Percentiles rank a stretch among this genome's conserved stretches.
Evolutionary conservation across 352 stramenopile species (phyloP).

Genomic region (Phytophthora pluvialis): DNA sequence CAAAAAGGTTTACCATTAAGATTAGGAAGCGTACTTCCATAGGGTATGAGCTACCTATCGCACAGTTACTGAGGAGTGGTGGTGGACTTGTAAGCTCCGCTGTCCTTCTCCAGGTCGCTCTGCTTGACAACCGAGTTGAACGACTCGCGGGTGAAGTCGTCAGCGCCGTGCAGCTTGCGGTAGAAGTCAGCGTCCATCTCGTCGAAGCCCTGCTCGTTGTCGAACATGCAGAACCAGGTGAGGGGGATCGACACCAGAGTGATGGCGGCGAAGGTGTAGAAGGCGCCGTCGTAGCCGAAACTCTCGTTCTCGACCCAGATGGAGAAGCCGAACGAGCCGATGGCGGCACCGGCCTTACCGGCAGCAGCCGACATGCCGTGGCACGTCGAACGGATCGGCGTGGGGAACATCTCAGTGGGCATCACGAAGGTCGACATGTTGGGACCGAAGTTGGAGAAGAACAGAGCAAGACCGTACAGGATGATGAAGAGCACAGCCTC

Average conservation of each 20-base stretch:
- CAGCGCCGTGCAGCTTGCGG: constrained; percentile 37
- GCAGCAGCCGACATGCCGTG: constrained; percentile 89
- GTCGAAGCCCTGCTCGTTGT: constrained; percentile 59
- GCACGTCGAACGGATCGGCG: constrained; percentile 86
- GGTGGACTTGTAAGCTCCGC: constrained; percentile 29
- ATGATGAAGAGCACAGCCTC: constrained; percentile 70
- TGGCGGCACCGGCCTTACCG: constrained; percentile 85
- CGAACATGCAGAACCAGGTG: constrained; percentile 71
- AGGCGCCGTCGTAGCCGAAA: constrained; percentile 65
- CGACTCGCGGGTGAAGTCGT: constrained; percentile 44
- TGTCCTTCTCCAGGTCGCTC: constrained; percentile 37
- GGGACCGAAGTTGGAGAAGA: constrained; percentile 89
- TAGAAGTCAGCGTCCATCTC: constrained; percentile 72
- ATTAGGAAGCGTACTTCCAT: constrained; percentile 9
- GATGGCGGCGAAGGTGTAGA: constrained; percentile 67
- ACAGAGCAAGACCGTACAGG: constrained; percentile 78
- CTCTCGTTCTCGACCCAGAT: constrained; percentile 67
- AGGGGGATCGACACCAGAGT: constrained; percentile 59
- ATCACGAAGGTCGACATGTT: constrained; percentile 91
- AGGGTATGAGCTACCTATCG: constrained; percentile 22
- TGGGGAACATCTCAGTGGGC: constrained; percentile 88
- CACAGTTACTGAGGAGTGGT: constrained; percentile 31
- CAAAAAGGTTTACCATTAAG: constrained; percentile 28
- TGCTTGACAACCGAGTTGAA: constrained; percentile 36
- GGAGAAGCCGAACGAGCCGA: constrained; percentile 71